phyloP scores from a whole-genome alignment of 2,329 filamentous ascomycete species.

The Phaeosphaeria sp. region DNA sequence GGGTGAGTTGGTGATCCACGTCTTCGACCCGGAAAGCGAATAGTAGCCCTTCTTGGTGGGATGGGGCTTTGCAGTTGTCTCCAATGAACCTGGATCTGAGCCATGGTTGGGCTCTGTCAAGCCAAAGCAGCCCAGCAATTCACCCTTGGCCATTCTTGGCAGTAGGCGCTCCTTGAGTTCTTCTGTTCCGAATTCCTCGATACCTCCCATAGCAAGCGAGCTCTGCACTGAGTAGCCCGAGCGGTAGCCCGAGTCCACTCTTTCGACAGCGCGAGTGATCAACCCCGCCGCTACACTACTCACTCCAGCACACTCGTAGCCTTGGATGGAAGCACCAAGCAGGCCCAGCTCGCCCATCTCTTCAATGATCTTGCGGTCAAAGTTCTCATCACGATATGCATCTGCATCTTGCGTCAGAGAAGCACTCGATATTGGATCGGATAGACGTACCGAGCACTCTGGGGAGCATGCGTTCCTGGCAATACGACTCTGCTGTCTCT shows the following conservation, averaged over 20 bases:
- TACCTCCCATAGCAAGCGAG: conserved; percentile 91
- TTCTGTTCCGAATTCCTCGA: conserved; percentile 83
- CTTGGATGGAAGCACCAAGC: conserved; percentile 83
- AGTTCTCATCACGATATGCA: conserved; percentile 85
- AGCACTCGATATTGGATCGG: not conserved
- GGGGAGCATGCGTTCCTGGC: conserved; percentile 86
- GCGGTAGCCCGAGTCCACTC: conserved; percentile 89
- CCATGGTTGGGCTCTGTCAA: conserved; percentile 93
- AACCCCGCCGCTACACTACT: conserved; percentile 88
- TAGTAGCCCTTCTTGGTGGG: conserved; percentile 84
- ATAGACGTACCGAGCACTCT: conserved; percentile 76
- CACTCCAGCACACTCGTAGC: conserved; percentile 86
- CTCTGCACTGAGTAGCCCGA: conserved; percentile 94
- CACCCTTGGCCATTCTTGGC: conserved; percentile 81
- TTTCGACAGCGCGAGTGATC: conserved; percentile 88
- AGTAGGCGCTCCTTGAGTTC: conserved; percentile 88
- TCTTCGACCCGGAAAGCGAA: conserved; percentile 81
- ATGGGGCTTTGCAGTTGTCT: conserved; percentile 83
- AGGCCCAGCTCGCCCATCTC: conserved; percentile 96
- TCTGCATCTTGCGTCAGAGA: conserved; percentile 58
- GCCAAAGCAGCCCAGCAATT: conserved; percentile 84
- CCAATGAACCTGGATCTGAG: conserved; percentile 90
- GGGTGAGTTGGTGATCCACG: conserved; percentile 95
- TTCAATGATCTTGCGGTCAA: conserved; percentile 82
- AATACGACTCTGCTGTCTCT: conserved; percentile 91